Percentiles rank a stretch among this genome's conserved stretches.
Conservation (phyloP, 495 filamentous ascomycete species). For the Penicillium samsonianum region DNA sequence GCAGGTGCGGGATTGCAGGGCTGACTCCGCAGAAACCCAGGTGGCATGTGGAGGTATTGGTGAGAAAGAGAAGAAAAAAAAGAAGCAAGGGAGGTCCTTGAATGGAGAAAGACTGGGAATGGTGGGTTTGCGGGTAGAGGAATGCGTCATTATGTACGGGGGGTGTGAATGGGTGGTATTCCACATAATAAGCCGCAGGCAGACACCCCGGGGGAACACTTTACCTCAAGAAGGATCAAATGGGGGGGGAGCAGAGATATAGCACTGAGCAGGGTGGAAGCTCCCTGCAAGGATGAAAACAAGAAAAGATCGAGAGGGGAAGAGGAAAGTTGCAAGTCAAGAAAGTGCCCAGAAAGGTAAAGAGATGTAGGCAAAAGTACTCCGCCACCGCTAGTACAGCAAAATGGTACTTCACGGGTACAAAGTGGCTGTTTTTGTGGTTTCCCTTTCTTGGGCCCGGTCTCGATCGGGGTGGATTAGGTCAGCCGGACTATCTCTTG, state of each 20-base stretch:
- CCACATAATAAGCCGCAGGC: conserved; percentile 12
- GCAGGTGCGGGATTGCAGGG: conserved; percentile 13
- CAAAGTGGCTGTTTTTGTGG: conserved; percentile 4
- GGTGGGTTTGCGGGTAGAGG: conserved; percentile 27
- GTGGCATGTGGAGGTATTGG: conserved; percentile 27
- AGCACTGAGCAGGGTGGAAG: not conserved
- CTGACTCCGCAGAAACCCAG: conserved; percentile 26
- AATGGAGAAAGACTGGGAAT: conserved; percentile 16
- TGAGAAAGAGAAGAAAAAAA: conserved; percentile 8
- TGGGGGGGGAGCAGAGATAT: not conserved
- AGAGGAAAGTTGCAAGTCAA: not conserved
- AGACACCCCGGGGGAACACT: conserved; percentile 2
- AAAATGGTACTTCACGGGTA: conserved; percentile 22
- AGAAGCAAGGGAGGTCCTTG: conserved; percentile 22
- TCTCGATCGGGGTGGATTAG: conserved; percentile 18
- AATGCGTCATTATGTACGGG: conserved; percentile 48
- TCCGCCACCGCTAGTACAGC: conserved; percentile 29
- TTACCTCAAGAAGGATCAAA: conserved; percentile 6
- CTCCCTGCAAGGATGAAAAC: conserved; percentile 4
- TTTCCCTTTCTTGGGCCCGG: conserved; percentile 23
- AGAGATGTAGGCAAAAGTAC: conserved; percentile 23
- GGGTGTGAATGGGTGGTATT: conserved; percentile 19
- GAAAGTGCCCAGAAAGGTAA: not conserved
- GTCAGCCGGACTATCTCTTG: conserved; percentile 21
- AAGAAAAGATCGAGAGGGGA: conserved; percentile 10